These are phyloP conservation scores for Leucocoprinus sp. DNA, from an alignment of 768 basidiomycete genomes.

Conservation along the genomic window DNA sequence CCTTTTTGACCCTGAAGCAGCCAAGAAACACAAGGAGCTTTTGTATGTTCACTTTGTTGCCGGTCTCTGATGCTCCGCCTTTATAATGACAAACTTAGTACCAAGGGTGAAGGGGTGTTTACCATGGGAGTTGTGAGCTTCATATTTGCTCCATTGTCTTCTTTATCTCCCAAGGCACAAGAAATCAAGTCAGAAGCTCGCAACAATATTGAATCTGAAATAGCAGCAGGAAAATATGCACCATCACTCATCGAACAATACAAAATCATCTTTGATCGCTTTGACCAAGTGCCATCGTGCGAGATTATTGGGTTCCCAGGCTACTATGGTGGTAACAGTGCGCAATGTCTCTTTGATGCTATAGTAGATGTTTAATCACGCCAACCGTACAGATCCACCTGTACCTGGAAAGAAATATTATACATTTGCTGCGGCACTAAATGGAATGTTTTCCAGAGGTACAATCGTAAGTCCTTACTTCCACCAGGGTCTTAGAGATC, in stretches of 20 bases:
- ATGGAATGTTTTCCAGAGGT: neutral
- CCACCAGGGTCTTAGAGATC: neutral
- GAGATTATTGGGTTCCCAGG: neutral
- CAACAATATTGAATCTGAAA: neutral
- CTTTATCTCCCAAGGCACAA: neutral
- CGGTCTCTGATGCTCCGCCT: neutral
- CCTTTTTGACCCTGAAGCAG: neutral
- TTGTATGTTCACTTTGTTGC: neutral
- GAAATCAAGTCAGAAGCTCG: neutral
- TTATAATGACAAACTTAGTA: neutral
- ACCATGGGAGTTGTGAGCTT: neutral
- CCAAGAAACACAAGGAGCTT: neutral
- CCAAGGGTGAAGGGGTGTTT: neutral
- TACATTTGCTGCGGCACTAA: neutral
- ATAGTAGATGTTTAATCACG: too few relatives aligned
- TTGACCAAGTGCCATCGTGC: neutral
- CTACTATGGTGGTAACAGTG: neutral
- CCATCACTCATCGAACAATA: neutral
- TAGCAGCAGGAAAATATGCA: neutral
- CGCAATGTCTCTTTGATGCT: neutral
- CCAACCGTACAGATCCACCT: neutral
- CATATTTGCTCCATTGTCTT: neutral
- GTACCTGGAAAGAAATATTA: neutral
- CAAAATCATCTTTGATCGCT: neutral
- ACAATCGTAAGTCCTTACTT: neutral